Evolutionary conservation across 2,329 filamentous ascomycete genomes (phyloP).

Genomic region (Cadophora gregata): DNA sequence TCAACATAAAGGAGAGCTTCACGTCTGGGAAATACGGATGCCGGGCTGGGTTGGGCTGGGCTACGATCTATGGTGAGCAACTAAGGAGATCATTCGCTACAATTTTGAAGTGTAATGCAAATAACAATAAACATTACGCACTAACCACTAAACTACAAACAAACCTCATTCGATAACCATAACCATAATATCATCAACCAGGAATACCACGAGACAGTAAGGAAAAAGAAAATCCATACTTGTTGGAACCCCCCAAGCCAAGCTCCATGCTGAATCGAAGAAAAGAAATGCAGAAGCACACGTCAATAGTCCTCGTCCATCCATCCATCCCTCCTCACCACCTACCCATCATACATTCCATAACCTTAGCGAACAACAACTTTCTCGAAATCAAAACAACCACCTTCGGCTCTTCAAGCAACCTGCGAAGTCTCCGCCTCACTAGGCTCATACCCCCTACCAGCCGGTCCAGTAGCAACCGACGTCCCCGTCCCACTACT

Average conservation of each 20-base stretch:
- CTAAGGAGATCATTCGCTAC: too few species aligned
- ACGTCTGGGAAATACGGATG: too few species aligned
- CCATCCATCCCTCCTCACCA: too few species aligned
- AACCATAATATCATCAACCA: neutral
- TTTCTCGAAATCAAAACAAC: neutral
- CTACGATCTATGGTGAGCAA: too few species aligned
- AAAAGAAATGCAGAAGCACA: neutral
- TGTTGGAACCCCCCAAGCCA: neutral
- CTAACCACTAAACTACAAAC: too few species aligned
- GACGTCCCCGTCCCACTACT: conserved; percentile 37
- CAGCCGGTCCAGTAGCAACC: conserved; percentile 33
- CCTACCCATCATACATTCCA: too few species aligned
- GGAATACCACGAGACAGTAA: neutral
- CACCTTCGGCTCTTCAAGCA: conserved; percentile 8
- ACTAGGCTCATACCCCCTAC: conserved; percentile 27
- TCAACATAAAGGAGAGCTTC: too few species aligned
- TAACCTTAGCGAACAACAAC: too few species aligned
- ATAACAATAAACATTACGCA: conserved; percentile 9
- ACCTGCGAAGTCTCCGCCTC: conserved; percentile 28
- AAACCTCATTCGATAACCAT: neutral
- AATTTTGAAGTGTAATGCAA: neutral
- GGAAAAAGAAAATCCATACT: neutral
- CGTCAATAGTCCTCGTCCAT: neutral
- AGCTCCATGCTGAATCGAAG: conserved; percentile 19
- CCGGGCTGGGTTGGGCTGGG: too few species aligned